phyloP scores from a whole-genome alignment of 1,284 basidiomycete species.

The Ceratobasidium sp. region DNA sequence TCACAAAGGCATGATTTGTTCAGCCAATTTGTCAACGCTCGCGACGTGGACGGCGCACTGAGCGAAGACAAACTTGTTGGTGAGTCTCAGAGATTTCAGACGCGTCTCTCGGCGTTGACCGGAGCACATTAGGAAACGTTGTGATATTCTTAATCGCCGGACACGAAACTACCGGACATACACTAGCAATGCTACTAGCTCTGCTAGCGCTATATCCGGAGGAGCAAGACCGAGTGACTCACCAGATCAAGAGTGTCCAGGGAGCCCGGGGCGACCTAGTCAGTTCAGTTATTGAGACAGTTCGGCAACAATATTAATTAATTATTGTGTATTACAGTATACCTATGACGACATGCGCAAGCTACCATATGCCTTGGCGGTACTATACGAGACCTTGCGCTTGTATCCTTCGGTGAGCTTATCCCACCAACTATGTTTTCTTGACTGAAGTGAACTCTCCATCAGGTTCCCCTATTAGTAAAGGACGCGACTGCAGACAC shows the following conservation, averaged over 20 bases:
- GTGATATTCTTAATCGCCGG: constrained; percentile 72
- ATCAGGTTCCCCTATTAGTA: background rate
- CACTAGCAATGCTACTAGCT: constrained; percentile 70
- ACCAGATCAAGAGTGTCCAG: constrained; percentile 62
- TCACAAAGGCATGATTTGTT: constrained; percentile 67
- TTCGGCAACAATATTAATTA: constrained; percentile 9
- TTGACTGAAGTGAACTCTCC: background rate
- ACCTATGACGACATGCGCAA: constrained; percentile 37
- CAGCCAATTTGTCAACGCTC: constrained; percentile 67
- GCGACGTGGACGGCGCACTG: constrained; percentile 59
- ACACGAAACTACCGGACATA: constrained; percentile 71
- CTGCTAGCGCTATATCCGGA: constrained; percentile 69
- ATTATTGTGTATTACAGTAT: constrained; percentile 40
- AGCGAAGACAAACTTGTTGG: constrained; percentile 67
- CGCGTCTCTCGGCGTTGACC: background rate
- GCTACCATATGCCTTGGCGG: constrained; percentile 2
- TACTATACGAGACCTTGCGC: constrained; percentile 32
- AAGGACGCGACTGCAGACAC: constrained; percentile 12
- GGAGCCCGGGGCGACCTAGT: constrained; percentile 17
- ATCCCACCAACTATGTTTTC: background rate
- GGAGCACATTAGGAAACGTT: constrained; percentile 63
- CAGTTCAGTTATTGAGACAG: constrained; percentile 56
- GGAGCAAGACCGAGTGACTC: constrained; percentile 70
- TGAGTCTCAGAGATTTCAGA: constrained; percentile 50
- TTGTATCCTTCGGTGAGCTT: constrained; percentile 15